Evolutionary conservation across 352 stramenopile species (phyloP).

Genomic region (Globisporangium canariense): DNA sequence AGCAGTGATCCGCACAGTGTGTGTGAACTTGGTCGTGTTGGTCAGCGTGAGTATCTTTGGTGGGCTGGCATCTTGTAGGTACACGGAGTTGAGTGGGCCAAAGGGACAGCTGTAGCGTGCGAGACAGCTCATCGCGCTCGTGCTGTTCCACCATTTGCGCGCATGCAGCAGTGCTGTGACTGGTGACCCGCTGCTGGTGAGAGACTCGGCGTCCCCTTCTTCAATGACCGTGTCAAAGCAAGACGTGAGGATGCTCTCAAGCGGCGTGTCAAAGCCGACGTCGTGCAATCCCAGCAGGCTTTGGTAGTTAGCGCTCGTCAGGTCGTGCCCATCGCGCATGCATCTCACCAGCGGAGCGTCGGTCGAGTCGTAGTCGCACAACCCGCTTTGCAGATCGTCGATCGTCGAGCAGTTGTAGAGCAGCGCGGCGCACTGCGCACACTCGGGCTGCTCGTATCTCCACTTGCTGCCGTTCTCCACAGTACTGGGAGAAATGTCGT

Average conservation of each 20-base stretch:
- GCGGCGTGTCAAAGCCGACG: background rate
- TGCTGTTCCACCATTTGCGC: conserved; percentile 17
- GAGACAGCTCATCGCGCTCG: conserved; percentile 18
- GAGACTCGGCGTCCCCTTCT: background rate
- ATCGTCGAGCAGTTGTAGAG: conserved; percentile 18
- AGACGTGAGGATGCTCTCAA: background rate
- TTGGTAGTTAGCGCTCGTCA: background rate
- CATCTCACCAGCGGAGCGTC: conserved; percentile 4
- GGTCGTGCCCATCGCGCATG: conserved; percentile 3
- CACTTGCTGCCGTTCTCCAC: background rate
- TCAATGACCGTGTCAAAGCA: conserved; percentile 3
- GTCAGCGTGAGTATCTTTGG: conserved; percentile 20
- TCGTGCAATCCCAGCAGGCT: background rate
- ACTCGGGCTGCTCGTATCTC: conserved; percentile 7
- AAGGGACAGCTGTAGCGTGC: conserved; percentile 19
- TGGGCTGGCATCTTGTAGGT: background rate
- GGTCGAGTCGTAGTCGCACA: conserved; percentile 13
- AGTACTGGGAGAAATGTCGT: background rate
- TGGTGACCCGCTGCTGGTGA: background rate
- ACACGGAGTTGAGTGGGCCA: conserved; percentile 16
- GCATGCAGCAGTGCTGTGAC: background rate
- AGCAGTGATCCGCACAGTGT: background rate
- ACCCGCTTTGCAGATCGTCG: conserved; percentile 6
- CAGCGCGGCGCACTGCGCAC: background rate
- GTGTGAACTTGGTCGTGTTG: conserved; percentile 3